Percentiles rank a stretch among this genome's conserved stretches.
phyloP scores from a whole-genome alignment of 139 green algal species.

The Micromonas commoda region DNA sequence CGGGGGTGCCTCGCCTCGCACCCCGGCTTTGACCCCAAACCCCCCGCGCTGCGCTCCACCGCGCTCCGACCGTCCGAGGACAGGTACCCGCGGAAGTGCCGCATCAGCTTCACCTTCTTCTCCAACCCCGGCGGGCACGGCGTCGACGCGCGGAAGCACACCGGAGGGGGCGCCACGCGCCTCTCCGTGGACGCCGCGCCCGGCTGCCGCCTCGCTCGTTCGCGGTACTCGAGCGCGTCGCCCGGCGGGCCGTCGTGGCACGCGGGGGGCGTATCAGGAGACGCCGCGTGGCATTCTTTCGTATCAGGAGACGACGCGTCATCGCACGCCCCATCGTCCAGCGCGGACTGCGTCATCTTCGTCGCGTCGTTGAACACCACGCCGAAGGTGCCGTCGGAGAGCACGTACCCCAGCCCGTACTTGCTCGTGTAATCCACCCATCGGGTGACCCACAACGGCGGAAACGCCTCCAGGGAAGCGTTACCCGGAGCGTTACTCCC shows the following conservation, averaged over 20 bases:
- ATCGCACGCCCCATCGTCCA: not conserved
- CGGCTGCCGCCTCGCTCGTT: not conserved
- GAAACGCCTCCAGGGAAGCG: not conserved
- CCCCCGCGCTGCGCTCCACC: not conserved
- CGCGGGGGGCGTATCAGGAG: no score
- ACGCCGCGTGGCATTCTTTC: not conserved
- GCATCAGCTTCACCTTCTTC: constrained; percentile 10
- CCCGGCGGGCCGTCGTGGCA: not conserved
- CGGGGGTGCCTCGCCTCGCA: not conserved
- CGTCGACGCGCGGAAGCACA: not conserved
- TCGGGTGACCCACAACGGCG: constrained; percentile 18
- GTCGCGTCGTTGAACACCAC: constrained; percentile 41
- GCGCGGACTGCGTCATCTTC: constrained; percentile 11
- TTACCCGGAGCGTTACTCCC: not conserved
- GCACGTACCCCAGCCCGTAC: constrained; percentile 34
- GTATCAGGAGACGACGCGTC: not conserved
- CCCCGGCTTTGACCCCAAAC: not conserved
- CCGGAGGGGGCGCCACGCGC: no score
- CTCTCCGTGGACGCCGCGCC: no score
- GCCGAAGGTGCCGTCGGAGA: constrained; percentile 27
- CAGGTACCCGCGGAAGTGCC: constrained; percentile 10
- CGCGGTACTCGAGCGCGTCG: not conserved
- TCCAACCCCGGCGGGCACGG: not conserved
- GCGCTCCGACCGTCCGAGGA: not conserved
- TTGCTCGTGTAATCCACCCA: constrained; percentile 36